Conservation (phyloP, 1,284 basidiomycete genomes). For the Rhodotorula mucilaginosa region DNA sequence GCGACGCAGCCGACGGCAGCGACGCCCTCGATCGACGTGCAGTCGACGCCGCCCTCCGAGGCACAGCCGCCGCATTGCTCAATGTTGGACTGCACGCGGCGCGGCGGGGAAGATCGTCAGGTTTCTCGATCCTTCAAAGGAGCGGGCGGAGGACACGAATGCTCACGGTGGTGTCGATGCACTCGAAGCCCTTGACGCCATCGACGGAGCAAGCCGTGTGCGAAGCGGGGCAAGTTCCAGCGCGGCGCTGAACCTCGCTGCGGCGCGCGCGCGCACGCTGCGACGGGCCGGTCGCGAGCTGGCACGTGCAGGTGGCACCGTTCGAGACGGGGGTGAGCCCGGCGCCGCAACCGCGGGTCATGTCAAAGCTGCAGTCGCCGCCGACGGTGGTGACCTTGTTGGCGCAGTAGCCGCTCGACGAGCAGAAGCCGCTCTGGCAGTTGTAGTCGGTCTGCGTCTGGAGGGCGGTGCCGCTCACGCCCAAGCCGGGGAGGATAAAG, state of each 20-base stretch:
- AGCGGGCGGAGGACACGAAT: background rate
- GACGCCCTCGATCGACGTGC: conserved; percentile 35
- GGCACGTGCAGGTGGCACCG: background rate
- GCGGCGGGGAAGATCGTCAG: background rate
- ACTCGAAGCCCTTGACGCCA: conserved; percentile 24
- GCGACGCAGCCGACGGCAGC: conserved; percentile 18
- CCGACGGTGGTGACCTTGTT: conserved; percentile 11
- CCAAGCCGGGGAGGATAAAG: background rate
- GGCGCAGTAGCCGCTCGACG: conserved; percentile 12
- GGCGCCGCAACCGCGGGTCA: conserved; percentile 6
- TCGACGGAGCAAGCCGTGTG: conserved; percentile 19
- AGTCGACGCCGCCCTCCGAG: conserved; percentile 34
- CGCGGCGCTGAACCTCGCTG: conserved; percentile 3
- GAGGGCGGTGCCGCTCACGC: no score
- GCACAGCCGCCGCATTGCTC: conserved; percentile 35
- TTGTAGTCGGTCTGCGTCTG: no score
- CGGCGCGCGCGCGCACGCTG: conserved; percentile 26
- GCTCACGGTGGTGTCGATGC: conserved; percentile 29
- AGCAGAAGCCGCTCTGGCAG: conserved; percentile 5
- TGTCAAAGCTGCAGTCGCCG: conserved; percentile 20
- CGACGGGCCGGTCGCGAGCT: background rate
- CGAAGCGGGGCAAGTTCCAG: conserved; percentile 21
- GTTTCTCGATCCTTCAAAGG: background rate
- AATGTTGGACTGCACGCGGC: conserved; percentile 5
- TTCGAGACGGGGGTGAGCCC: background rate